Base-by-base conservation (phyloP, 805 yeast species). In the Pichia ethanolica region DNA sequence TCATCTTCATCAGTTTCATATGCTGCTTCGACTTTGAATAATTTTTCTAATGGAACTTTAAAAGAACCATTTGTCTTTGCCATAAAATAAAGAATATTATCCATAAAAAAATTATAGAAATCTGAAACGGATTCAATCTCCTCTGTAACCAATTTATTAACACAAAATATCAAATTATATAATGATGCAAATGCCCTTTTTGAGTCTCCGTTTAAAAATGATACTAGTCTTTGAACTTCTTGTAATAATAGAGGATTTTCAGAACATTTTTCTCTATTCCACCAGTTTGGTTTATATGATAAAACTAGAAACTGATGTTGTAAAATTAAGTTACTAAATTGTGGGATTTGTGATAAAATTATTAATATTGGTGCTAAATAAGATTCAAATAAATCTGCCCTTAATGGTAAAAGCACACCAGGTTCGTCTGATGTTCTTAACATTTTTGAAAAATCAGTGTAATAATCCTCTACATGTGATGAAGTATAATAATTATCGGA, bases 351-450 rank as follows among this genome's bases (percentile, higher is more conserved):
- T n/a, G 69, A 65, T 7, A 75, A 53, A 6, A 72, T 63, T 58
- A 65, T 65, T 32, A 75, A 50, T 14, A 75, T 39, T 1, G 79
- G 72, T 4, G 72, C 71, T 55, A 73, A 59, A 52, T 70, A 69
- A 25, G 70, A 67, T 52, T 72, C 77, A 38, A 67, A 56, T 5
- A 60, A 50, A 3, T 63, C 69, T 8, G 61, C 52, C 27, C 58
- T 55, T 7, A 57, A 52, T 1, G 77, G 75, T 43, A 73, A 55
- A 13, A 73, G 48, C 3, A 71, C 63, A 0, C 70, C 61, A 1
- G 72, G 71, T 0, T 45, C 42, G 5, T 35, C 55, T 0, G 52
- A 55, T 1, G 46, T 49, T 14, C 67, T 60, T 32, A 52, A 34
- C 42, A 60, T 61, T 42, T 61, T 61, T 3, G 60, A 40, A 10